Evolutionary conservation across 257 asterid species (phyloP).

Genomic region (Lycium ferocissimum): DNA sequence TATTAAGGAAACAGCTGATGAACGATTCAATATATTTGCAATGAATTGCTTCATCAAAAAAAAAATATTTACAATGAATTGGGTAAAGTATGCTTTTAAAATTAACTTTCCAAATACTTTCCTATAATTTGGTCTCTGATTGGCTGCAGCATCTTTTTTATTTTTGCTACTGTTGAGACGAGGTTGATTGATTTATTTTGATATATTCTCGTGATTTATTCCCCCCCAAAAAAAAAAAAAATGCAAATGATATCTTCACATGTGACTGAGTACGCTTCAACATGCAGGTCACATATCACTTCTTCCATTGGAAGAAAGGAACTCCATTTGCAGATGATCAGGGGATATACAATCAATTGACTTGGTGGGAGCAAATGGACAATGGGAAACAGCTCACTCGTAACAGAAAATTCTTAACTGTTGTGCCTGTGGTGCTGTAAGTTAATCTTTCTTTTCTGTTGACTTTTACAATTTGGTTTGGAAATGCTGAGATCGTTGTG

Average conservation of each 20-base stretch:
- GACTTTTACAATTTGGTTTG: background rate
- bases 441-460: constrained; percentile 38
- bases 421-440: constrained; percentile 93
- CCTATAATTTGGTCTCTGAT: constrained; percentile 11
- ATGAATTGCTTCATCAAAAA: background rate
- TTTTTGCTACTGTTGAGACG: background rate
- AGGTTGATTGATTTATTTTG: constrained; percentile 11
- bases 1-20: background rate
- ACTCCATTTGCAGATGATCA: constrained; percentile 96
- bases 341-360: constrained; percentile 83
- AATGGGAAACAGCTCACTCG: constrained; percentile 93
- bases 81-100: background rate
- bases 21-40: background rate
- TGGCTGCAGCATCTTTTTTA: background rate
- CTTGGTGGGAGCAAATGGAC: constrained; percentile 98
- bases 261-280: constrained; percentile 29
- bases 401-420: constrained; percentile 86
- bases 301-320: constrained; percentile 95
- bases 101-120: background rate
- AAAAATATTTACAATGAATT: background rate
- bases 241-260: constrained; percentile 29
- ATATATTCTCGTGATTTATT: background rate
- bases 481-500: background rate
- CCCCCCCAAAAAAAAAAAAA: constrained; percentile 22
- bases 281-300: constrained; percentile 77